Base-by-base conservation (phyloP, 2,329 filamentous ascomycete genomes). In the Polychaeton citri region DNA sequence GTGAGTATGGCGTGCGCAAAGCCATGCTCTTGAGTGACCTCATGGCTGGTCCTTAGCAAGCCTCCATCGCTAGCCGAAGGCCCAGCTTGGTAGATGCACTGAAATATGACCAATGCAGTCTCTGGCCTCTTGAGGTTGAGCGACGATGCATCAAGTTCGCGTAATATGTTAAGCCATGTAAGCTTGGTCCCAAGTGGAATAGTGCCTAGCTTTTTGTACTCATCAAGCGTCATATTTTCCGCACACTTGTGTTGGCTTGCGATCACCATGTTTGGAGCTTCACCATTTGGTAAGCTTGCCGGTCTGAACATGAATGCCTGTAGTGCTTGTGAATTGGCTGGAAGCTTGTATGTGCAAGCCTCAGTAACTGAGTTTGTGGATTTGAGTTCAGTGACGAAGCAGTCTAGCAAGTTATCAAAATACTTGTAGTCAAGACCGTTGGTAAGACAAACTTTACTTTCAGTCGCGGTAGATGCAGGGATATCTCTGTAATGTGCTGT, bases 81-180 rank as follows among this genome's bases (percentile, higher is more conserved):
- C 0, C 79, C 79, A 1, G 62, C 64, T 42, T 81, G 69, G 0
- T 69, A 41, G 0, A 65, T 58, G 1, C 81, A 54, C 6, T 71
- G 68, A 1, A 58, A 55, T 1, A 82, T 48, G 0, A 79, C 43
- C 0, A 57, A 39, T 19, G 62, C 61, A 0, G 70, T 71, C 0
- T 65, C 60, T 19, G 71, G 63, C 0, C 64, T 65, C 19, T 69
- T 72, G 41, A 81, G 72, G 41, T 80, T 79, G 3, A 84, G 35
- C 39, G 33, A 72, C 54, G 68, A 63, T 0, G 66, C 64, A 0
- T 61, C 69, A 3, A 76, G 46, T 41, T 75, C 69, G 1, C 62
- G 40, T 0, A 73, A 44, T 0, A 76, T 56, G 2, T 61, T 57
- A 1, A 58, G 49, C 68, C 71, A 72, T 5, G 69, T 59, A 1